Evolutionary conservation across 495 filamentous ascomycete species (phyloP).

Genomic region (Podospora conica): DNA sequence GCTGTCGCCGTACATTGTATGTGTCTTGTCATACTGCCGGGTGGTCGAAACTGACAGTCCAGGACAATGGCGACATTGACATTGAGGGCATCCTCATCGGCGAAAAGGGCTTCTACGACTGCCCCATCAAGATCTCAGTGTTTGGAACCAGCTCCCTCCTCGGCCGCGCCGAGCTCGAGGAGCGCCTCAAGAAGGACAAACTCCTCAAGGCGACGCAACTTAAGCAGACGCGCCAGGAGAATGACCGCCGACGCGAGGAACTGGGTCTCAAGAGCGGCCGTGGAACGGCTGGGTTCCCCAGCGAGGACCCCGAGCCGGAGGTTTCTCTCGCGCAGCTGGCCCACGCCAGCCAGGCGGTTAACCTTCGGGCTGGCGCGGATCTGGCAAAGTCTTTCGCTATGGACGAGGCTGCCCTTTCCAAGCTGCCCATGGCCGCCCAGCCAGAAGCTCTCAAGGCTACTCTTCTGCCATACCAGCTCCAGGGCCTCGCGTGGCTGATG

Average conservation of each 20-base stretch:
- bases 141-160: slow-evolving; percentile 57
- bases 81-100: slow-evolving; percentile 60
- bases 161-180: slow-evolving; percentile 47
- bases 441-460: slow-evolving; percentile 57
- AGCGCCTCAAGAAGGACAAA: slow-evolving; percentile 55
- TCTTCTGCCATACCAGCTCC: slow-evolving; percentile 76
- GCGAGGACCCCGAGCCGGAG: slow-evolving; percentile 35
- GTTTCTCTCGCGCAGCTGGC: slow-evolving; percentile 55
- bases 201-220: slow-evolving; percentile 43
- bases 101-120: slow-evolving; percentile 56
- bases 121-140: slow-evolving; percentile 60
- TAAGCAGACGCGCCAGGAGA: slow-evolving; percentile 45
- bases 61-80: slow-evolving; percentile 41
- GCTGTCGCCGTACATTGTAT: slow-evolving; percentile 62
- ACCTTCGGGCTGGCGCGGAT: slow-evolving; percentile 51
- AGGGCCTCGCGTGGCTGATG: slow-evolving; percentile 80
- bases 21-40: neutral
- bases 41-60: neutral
- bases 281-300: slow-evolving; percentile 27
- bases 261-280: slow-evolving; percentile 31
- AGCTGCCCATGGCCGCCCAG: slow-evolving; percentile 67
- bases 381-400: slow-evolving; percentile 63
- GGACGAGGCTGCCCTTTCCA: slow-evolving; percentile 61
- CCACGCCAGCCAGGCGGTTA: slow-evolving; percentile 58
- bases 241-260: slow-evolving; percentile 37